A percentile compares a stretch with the other conserved stretches of the same genome.
These are phyloP conservation scores for Cordyceps cateniannulata DNA, from an alignment of 2,329 filamentous ascomycete genomes.

Conservation along the genomic window DNA sequence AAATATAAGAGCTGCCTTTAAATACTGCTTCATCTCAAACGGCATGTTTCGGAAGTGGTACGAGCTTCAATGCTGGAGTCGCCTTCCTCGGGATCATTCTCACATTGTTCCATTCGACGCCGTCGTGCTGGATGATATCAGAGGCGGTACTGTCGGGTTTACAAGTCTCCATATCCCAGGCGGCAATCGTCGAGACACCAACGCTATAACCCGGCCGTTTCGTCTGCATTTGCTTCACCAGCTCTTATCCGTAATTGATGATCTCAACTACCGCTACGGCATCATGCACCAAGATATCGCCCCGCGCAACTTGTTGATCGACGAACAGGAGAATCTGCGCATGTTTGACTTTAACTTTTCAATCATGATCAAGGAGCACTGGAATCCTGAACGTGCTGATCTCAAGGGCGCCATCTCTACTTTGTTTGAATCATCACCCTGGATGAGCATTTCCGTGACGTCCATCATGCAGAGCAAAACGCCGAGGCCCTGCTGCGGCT, in stretches of 20 bases:
- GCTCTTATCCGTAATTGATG: constrained; percentile 29
- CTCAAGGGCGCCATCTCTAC: constrained; percentile 31
- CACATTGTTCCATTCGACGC: constrained; percentile 29
- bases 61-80: constrained; percentile 27
- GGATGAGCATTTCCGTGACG: constrained; percentile 19
- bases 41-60: constrained; percentile 22
- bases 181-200: constrained; percentile 24
- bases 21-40: constrained; percentile 26
- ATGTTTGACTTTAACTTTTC: constrained; percentile 33
- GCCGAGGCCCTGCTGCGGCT: constrained; percentile 13
- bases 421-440: constrained; percentile 31
- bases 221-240: constrained; percentile 31
- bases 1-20: constrained; percentile 22
- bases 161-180: constrained; percentile 27
- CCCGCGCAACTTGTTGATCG: constrained; percentile 32
- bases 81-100: constrained; percentile 24
- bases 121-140: constrained; percentile 26
- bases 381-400: constrained; percentile 22
- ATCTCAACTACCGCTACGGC: constrained; percentile 30
- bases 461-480: constrained; percentile 22
- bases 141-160: constrained; percentile 29
- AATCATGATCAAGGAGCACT: constrained; percentile 20
- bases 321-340: constrained; percentile 25
- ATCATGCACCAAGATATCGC: constrained; percentile 34
- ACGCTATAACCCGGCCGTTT: constrained; percentile 22